Evolutionary conservation across 208 protist species (phyloP).

Genomic region (Leishmania arabica): DNA sequence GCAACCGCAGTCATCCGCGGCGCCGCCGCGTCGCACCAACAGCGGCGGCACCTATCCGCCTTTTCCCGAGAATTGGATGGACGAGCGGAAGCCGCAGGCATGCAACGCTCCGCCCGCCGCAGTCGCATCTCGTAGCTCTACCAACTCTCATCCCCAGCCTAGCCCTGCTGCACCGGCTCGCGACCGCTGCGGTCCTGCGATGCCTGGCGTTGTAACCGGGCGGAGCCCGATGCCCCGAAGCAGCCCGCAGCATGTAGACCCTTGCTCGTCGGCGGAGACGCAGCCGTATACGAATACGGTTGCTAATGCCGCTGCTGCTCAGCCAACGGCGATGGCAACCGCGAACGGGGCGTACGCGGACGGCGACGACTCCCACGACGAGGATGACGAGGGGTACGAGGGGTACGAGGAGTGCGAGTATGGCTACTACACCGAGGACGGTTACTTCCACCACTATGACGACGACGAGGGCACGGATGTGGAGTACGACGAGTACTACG

Average conservation of each 20-base stretch:
- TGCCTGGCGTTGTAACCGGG: neutral
- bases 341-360: neutral
- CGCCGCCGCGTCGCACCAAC: neutral
- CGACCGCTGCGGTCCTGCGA: neutral
- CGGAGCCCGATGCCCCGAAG: neutral
- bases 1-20: neutral
- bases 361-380: constrained; percentile 3
- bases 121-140: neutral
- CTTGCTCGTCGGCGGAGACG: neutral
- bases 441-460: constrained; percentile 38
- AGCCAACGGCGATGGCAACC: neutral
- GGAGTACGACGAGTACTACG: constrained; percentile 23
- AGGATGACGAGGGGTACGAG: constrained; percentile 41
- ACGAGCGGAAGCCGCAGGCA: neutral
- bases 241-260: neutral
- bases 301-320: neutral
- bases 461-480: constrained; percentile 31
- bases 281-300: neutral
- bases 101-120: neutral
- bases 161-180: neutral
- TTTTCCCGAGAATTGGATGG: neutral
- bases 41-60: neutral
- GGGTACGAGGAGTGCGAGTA: constrained; percentile 40
- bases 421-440: constrained; percentile 38
- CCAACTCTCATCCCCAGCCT: neutral